Evolutionary conservation across 257 asterid species (phyloP), one percentile per base, ranked within the genome.

Genomic region (Salvia splendens): DNA sequence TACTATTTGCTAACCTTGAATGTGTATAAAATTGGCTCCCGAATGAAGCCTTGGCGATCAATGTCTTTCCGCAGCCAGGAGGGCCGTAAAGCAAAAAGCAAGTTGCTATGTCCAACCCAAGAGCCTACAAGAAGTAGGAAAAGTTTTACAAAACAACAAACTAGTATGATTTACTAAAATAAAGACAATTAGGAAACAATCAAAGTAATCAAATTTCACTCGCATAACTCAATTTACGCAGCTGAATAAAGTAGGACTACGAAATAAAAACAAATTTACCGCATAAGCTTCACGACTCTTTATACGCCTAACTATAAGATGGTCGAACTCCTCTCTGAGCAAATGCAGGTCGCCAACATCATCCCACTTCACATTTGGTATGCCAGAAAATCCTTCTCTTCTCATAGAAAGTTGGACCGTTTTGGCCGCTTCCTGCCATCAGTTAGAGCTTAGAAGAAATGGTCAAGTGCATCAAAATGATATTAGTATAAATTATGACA

Each of bases 81-180:
- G 98, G 98, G 61, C 98, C 97, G 79, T 86, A 88, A 30, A 93
- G 98, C 86, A 93, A 79, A 77, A 87, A 86, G 61, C 98, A 97
- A 4, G 90, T 83, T 67, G 82, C 97, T 51, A 79, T 41, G 54
- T 82, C 80, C 66, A 82, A 73, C 38, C 92, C 96, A 64, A 84
- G 81, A 35, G 77, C 77, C 98, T 92, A 80, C 77, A 17, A 1
- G 1, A 78, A 83, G 45, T 45, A 9, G 24, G 47, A 56, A 66
- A 54, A 58, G 47, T 62, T 40, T 33, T 68, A 62, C 40, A 59
- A 42, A 41, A 54, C 20, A 12, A 20, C 46, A 57, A 68, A 51
- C 41, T 12, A 46, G 40, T 12, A 24, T 53, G 36, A 65, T 62
- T 40, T 48, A 42, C 48, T 20, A 46, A 17, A 17, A 55, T 47